Conservation (phyloP, 2,329 filamentous ascomycete genomes). For the Clarireedia sp. region DNA sequence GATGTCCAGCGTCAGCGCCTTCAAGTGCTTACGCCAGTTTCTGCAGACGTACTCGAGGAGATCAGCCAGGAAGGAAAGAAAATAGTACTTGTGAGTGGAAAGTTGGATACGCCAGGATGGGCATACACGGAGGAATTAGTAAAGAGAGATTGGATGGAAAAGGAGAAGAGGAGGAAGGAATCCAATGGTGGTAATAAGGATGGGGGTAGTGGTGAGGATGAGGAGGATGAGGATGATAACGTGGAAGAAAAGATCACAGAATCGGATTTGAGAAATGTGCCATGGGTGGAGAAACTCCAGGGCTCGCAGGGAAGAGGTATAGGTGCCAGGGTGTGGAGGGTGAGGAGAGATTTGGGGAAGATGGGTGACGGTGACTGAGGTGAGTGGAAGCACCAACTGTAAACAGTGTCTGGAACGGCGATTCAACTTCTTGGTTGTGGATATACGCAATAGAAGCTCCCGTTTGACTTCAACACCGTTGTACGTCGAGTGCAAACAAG, state of each 20-base stretch:
- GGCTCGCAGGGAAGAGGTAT: conserved; percentile 48
- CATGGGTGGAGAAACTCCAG: conserved; percentile 52
- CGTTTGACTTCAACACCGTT: too few species aligned
- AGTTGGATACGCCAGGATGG: conserved; percentile 61
- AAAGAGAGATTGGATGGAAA: conserved; percentile 16
- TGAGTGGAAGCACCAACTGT: neutral
- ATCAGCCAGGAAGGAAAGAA: conserved; percentile 36
- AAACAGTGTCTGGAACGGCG: too few species aligned
- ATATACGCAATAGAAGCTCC: too few species aligned
- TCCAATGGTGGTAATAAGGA: neutral
- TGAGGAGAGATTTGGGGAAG: conserved; percentile 52
- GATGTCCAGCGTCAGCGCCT: conserved; percentile 46
- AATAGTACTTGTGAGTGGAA: conserved; percentile 59
- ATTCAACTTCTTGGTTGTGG: too few species aligned
- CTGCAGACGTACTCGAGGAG: conserved; percentile 33
- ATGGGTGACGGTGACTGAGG: conserved; percentile 16
- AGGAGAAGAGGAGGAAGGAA: conserved; percentile 10
- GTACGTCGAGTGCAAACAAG: too few species aligned
- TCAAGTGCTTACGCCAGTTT: conserved; percentile 58
- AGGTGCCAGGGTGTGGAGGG: conserved; percentile 55
- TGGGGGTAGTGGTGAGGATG: neutral
- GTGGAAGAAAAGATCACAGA: neutral
- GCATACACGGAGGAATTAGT: conserved; percentile 59
- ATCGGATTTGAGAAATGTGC: conserved; percentile 32
- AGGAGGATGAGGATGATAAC: conserved; percentile 4